phyloP scores from a whole-genome alignment of 1,139 yeast genomes.

The Scheffersomyces illinoinensis region DNA sequence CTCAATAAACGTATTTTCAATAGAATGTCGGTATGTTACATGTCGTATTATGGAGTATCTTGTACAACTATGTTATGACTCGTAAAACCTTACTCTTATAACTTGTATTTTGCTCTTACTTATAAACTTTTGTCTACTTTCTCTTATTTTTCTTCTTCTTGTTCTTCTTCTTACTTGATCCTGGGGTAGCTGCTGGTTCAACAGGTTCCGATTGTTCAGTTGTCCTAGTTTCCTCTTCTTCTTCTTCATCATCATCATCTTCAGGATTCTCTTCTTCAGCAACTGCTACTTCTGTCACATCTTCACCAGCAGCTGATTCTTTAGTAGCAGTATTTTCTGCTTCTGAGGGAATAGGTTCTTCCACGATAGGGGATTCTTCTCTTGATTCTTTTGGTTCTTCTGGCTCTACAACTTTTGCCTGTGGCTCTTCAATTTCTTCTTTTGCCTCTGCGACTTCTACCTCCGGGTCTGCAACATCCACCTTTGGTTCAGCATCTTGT shows the following conservation, averaged over 20 bases:
- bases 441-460: not conserved
- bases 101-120: not conserved
- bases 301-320: slow-evolving; percentile 1
- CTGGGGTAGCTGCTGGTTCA: not conserved
- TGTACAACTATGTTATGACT: not conserved
- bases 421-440: not conserved
- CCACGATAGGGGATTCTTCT: not conserved
- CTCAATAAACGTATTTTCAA: not conserved
- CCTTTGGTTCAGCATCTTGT: not conserved
- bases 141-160: slow-evolving; percentile 18
- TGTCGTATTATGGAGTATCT: not conserved
- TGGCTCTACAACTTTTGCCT: not conserved
- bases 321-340: not conserved
- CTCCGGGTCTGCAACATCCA: not conserved
- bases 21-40: not conserved
- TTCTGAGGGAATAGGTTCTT: slow-evolving; percentile 5
- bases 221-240: slow-evolving; percentile 7
- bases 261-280: slow-evolving; percentile 20
- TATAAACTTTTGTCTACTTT: not conserved
- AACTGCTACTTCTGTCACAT: slow-evolving; percentile 10
- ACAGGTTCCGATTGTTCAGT: slow-evolving; percentile 3
- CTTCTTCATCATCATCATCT: slow-evolving; percentile 12
- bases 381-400: slow-evolving; percentile 1
- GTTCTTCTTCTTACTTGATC: slow-evolving; percentile 13
- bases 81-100: not conserved